Evolutionary conservation across 345 rosid species (phyloP), one percentile per base, ranked within the genome.

Genomic region (Passiflora organensis): DNA sequence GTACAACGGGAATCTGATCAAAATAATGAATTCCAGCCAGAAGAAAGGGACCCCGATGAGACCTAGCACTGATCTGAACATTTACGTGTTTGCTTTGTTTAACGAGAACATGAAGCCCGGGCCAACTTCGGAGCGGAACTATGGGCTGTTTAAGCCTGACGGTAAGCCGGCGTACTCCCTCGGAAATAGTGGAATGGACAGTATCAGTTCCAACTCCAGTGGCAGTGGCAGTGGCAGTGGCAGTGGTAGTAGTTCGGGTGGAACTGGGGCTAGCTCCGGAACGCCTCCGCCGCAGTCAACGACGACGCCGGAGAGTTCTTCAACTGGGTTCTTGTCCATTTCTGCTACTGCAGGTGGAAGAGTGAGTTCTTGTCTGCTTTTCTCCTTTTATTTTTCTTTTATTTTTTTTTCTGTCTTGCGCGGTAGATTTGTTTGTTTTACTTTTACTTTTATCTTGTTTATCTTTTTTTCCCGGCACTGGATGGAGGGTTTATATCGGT

Each of bases 31-130:
- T 34, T 71, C 74, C 19, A 54, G 59, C 0, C 78, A 85, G 32
- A 87, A 76, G 72, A 82, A 79, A 6, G 87, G 85, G 66, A 89
- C 97, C 8, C 97, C 99, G 6, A 54, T 83, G 72, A 81, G 75
- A 12, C 99, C 99, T 0, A 67, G 56, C 13, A 72, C 59, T 3
- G 91, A 87, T 59, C 59, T 89, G 41, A 68, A 43, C 51, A 76
- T 89, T 20, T 94, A 83, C 41, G 77, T 89, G 37, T 89, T 93
- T 37, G 97, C 99, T 18, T 53, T 93, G 55, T 93, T 93, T 49
- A 93, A 93, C 22, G 99, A 93, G 82, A 87, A 93, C 53, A 55
- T 86, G 99, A 93, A 93, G 74, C 84, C 95, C 0, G 95, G 99
- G 13, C 96, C 94, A 1, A 77, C 94, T 0, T 93, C 99, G 0